Evolutionary conservation across 2,329 filamentous ascomycete genomes (phyloP), one percentile per base, ranked within the genome.

Genomic region (Boeremia lycopersici): DNA sequence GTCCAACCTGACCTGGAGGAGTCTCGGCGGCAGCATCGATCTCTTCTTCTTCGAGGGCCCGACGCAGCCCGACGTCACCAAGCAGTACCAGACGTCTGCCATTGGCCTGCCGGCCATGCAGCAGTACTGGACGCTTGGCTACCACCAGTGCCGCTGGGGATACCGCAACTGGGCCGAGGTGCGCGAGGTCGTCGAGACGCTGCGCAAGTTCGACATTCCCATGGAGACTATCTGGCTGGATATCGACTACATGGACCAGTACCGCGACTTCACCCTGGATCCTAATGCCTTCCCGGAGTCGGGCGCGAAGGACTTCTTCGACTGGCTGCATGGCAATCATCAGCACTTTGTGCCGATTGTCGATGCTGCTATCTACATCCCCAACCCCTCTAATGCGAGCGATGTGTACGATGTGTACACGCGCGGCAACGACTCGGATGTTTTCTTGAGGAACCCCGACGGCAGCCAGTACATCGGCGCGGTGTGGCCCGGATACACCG

Each of bases 71-170:
- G 83, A 87, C 11, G 86, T 92, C 23, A 89, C 86, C 13, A 85
- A 84, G 69, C 82, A 88, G 34, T 95, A 93, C 69, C 86, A 90
- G 59, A 74, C 77, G 52, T 86, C 83, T 48, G 83, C 87, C 1
- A 79, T 88, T 46, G 90, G 90, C 0, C 77, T 90, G 5, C 90
- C 90, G 1, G 86, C 86, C 0, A 87, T 93, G 85, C 88, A 93
- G 68, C 87, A 60, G 13, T 95, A 95, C 76, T 93, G 86, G 81
- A 86, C 87, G 0, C 85, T 96, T 56, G 91, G 91, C 0, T 93
- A 83, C 69, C 91, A 96, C 61, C 90, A 96, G 70, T 93, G 90
- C 64, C 83, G 89, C 55, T 95, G 90, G 86, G 91, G 90, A 0
- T 95, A 95, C 70, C 77, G 82, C 34, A 91, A 90, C 64, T 91